A percentile compares a stretch with the other conserved stretches of the same genome.
Evolutionary conservation across 176 grass and related monocot species (phyloP).

Genomic region (Cenchrus americanus): DNA sequence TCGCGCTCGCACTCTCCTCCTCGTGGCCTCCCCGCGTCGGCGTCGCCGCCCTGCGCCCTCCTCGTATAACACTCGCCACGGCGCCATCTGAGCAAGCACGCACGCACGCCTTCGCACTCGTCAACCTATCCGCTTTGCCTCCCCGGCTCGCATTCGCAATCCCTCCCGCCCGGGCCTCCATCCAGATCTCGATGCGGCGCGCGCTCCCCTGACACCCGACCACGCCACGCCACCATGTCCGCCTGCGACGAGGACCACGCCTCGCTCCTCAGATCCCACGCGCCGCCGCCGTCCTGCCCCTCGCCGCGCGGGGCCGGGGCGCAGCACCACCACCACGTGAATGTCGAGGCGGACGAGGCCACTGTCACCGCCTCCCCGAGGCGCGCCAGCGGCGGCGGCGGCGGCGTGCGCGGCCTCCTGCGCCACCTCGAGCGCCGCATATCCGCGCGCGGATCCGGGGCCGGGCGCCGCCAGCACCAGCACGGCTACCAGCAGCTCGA

Average conservation of each 20-base stretch:
- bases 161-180: background rate
- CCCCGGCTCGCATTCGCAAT: slow-evolving; percentile 16
- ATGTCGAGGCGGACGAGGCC: slow-evolving; percentile 41
- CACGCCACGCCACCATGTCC: slow-evolving; percentile 22
- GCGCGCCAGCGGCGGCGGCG: slow-evolving; percentile 40
- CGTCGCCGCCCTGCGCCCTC: slow-evolving; percentile 23
- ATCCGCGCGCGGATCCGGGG: slow-evolving; percentile 48
- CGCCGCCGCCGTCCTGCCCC: slow-evolving; percentile 31
- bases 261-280: slow-evolving; percentile 50
- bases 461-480: slow-evolving; percentile 39
- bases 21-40: slow-evolving; percentile 19
- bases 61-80: slow-evolving; percentile 8
- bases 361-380: slow-evolving; percentile 52
- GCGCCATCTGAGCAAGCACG: background rate
- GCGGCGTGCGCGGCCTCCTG: slow-evolving; percentile 69
- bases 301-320: slow-evolving; percentile 35
- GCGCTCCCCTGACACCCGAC: slow-evolving; percentile 18
- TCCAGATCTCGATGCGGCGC: slow-evolving; percentile 60
- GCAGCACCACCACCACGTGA: slow-evolving; percentile 16
- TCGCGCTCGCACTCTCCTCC: background rate
- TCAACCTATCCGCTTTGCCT: slow-evolving; percentile 47
- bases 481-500: slow-evolving; percentile 45
- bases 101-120: slow-evolving; percentile 1
- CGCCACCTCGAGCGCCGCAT: slow-evolving; percentile 81
- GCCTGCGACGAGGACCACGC: slow-evolving; percentile 43